Evolutionary conservation across 768 basidiomycete genomes (phyloP).

Genomic region (Galerina marginata): DNA sequence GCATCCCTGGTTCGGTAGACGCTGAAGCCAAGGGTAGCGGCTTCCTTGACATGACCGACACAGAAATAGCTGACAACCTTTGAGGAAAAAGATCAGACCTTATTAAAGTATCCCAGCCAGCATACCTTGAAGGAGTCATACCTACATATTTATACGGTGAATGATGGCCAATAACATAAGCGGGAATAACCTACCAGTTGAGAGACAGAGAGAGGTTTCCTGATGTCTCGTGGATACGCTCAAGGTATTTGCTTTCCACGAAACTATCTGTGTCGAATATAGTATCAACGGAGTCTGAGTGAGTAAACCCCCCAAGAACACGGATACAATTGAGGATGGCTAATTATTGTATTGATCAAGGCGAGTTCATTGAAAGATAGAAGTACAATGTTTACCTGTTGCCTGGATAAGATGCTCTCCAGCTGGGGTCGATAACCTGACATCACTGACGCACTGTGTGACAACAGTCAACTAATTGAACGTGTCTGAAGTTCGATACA

Average conservation of each 20-base stretch:
- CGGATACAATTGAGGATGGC: slow-evolving; percentile 69
- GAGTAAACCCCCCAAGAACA: slow-evolving; percentile 66
- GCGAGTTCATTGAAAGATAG: neutral
- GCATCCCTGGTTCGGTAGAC: slow-evolving; percentile 61
- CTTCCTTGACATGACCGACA: slow-evolving; percentile 61
- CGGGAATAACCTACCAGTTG: slow-evolving; percentile 54
- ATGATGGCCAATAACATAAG: neutral
- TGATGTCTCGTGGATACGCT: slow-evolving; percentile 45
- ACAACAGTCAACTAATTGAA: neutral
- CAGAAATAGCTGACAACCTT: slow-evolving; percentile 71
- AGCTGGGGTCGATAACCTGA: slow-evolving; percentile 58
- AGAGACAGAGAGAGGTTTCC: slow-evolving; percentile 57
- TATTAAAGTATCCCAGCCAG: neutral
- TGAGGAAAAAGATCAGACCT: neutral
- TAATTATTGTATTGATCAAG: slow-evolving; percentile 21
- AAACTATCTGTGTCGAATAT: slow-evolving; percentile 67
- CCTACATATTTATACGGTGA: slow-evolving; percentile 36
- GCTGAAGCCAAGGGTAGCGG: slow-evolving; percentile 65
- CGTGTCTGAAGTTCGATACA: neutral
- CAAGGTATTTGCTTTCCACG: slow-evolving; percentile 58
- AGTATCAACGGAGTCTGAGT: slow-evolving; percentile 50
- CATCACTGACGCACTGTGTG: slow-evolving; percentile 59
- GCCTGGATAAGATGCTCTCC: slow-evolving; percentile 59
- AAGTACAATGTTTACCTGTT: slow-evolving; percentile 41
- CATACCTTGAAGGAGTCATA: slow-evolving; percentile 69